Conservation (phyloP, 164 flowering plant species). For the Chimonanthus salicifolius region DNA sequence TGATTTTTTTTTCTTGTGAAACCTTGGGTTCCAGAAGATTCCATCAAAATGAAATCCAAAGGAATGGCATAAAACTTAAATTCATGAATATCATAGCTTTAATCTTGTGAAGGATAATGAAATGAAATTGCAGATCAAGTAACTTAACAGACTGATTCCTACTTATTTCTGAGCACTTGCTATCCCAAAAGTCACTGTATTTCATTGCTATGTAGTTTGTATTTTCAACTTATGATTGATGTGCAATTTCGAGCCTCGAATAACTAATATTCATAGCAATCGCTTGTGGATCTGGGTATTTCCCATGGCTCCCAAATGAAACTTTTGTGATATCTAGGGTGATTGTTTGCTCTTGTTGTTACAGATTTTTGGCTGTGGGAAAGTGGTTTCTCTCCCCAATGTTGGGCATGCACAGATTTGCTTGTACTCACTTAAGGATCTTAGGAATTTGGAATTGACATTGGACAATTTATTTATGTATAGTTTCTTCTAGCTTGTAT, state of each 20-base stretch:
- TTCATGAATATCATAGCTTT: background rate
- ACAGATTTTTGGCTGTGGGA: background rate
- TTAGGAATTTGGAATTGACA: background rate
- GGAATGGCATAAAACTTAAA: background rate
- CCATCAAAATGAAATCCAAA: too few relatives aligned
- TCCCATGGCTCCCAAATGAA: background rate
- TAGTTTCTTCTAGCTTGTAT: too few relatives aligned
- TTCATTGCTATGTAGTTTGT: too few relatives aligned
- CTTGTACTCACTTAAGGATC: background rate
- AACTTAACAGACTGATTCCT: background rate
- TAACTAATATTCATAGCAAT: too few relatives aligned
- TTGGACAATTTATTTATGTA: too few relatives aligned
- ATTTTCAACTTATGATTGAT: background rate
- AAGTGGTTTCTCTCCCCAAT: background rate
- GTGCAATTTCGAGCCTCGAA: background rate
- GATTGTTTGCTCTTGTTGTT: background rate
- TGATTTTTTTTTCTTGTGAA: too few relatives aligned
- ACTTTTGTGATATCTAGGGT: background rate
- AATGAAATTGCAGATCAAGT: background rate
- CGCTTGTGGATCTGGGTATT: background rate
- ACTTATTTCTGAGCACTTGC: background rate
- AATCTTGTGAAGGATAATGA: background rate
- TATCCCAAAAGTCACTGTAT: too few relatives aligned
- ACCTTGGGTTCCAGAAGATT: too few relatives aligned
- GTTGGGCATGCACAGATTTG: background rate